A percentile compares a stretch with the other conserved stretches of the same genome.
Conservation (phyloP, 2,329 filamentous ascomycete species). For the Exserohilum rostratum region DNA sequence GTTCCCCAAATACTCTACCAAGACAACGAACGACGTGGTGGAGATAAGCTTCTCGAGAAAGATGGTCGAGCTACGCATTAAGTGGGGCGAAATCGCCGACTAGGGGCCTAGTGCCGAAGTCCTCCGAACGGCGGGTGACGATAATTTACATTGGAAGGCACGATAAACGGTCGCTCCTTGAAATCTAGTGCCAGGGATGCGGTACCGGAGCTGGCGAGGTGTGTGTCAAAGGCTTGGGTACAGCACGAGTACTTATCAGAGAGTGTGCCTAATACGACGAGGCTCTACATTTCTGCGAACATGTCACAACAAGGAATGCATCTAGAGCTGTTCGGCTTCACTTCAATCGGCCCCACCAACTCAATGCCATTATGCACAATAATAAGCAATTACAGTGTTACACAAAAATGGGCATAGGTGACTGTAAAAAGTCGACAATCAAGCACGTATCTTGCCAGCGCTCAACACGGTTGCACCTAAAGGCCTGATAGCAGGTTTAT, state of each 20-base stretch:
- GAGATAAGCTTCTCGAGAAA: slow-evolving; percentile 10
- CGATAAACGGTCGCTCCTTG: neutral
- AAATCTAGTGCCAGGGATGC: neutral
- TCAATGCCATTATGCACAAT: too few species aligned
- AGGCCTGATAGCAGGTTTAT: neutral
- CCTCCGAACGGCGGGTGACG: neutral
- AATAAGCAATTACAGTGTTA: too few species aligned
- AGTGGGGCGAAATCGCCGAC: slow-evolving; percentile 5
- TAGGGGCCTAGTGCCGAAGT: slow-evolving; percentile 10
- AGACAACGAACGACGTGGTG: slow-evolving; percentile 4
- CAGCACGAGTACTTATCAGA: too few species aligned
- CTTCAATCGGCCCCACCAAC: too few species aligned
- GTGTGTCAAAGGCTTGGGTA: too few species aligned
- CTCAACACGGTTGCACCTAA: too few species aligned
- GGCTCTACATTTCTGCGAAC: neutral
- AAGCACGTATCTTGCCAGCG: too few species aligned
- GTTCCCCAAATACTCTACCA: neutral
- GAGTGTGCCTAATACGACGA: too few species aligned
- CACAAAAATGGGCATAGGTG: too few species aligned
- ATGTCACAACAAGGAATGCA: neutral
- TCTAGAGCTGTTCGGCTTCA: too few species aligned
- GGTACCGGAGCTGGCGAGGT: neutral
- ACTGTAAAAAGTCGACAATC: too few species aligned
- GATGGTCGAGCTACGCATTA: slow-evolving; percentile 7
- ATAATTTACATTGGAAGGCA: neutral